Evolutionary conservation across 2,329 filamentous ascomycete species (phyloP).

Genomic region (Xylariaceae sp.): DNA sequence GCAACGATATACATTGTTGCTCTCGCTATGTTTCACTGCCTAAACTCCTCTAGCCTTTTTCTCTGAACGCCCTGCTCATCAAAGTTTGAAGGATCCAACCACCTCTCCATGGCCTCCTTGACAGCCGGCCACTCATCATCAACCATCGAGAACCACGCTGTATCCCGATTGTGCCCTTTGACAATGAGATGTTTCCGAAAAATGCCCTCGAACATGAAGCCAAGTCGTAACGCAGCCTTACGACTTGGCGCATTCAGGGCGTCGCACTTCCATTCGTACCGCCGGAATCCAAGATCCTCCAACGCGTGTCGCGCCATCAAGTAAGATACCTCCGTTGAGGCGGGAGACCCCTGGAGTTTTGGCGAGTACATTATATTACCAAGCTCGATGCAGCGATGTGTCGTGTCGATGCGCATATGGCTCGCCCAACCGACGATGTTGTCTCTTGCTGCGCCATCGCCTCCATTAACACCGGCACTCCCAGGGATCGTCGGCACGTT

Average conservation of each 20-base stretch:
- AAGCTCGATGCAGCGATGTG: constrained; percentile 52
- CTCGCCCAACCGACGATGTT: constrained; percentile 24
- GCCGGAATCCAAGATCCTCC: constrained; percentile 48
- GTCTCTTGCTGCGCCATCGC: no score
- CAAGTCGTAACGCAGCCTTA: constrained; percentile 52
- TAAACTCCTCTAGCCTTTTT: constrained; percentile 38
- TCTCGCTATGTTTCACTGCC: constrained; percentile 5
- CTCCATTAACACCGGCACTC: no score
- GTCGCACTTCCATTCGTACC: constrained; percentile 65
- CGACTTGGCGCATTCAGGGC: constrained; percentile 50
- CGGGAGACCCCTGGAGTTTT: constrained; percentile 48
- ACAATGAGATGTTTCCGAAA: constrained; percentile 60
- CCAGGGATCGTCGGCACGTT: constrained; percentile 4
- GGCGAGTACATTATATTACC: constrained; percentile 52
- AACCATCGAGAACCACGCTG: constrained; percentile 56
- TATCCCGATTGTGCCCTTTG: constrained; percentile 55
- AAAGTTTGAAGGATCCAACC: constrained; percentile 55
- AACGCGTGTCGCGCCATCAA: constrained; percentile 53
- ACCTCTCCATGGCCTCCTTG: constrained; percentile 46
- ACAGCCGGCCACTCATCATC: constrained; percentile 54
- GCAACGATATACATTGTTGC: background rate
- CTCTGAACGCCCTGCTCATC: constrained; percentile 50
- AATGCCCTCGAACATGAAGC: constrained; percentile 56
- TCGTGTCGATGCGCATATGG: constrained; percentile 43
- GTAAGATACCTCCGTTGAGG: constrained; percentile 56